phyloP scores from a whole-genome alignment of 2,329 filamentous ascomycete genomes.

The Exophiala dermatitidis region DNA sequence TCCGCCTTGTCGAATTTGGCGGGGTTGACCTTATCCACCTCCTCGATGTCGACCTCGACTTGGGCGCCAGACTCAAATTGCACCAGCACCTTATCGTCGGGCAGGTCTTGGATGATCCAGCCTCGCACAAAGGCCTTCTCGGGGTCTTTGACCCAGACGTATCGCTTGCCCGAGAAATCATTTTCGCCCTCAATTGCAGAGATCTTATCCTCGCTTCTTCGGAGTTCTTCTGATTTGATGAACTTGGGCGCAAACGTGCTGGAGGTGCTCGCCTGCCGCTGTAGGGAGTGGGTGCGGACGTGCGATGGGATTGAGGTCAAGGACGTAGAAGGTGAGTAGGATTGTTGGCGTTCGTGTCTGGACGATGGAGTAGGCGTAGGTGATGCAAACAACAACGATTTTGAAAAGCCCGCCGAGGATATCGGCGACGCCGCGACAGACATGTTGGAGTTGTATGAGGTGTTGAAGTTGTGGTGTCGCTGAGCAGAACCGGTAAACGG shows the following conservation, averaged over 20 bases:
- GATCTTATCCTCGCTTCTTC: slow-evolving; percentile 49
- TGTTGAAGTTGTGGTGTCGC: slow-evolving; percentile 72
- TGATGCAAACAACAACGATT: slow-evolving; percentile 66
- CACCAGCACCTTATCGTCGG: slow-evolving; percentile 63
- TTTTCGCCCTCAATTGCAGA: slow-evolving; percentile 89
- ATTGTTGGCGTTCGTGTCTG: slow-evolving; percentile 62
- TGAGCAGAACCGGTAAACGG: slow-evolving; percentile 58
- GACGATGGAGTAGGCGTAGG: slow-evolving; percentile 41
- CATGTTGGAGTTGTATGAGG: slow-evolving; percentile 53
- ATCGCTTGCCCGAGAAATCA: slow-evolving; percentile 96
- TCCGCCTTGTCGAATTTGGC: slow-evolving; percentile 99
- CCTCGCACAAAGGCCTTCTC: slow-evolving; percentile 85
- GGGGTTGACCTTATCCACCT: slow-evolving; percentile 97
- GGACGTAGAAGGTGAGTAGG: slow-evolving; percentile 52
- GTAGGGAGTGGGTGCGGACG: slow-evolving; percentile 50
- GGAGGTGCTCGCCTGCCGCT: slow-evolving; percentile 55
- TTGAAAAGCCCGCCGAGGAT: slow-evolving; percentile 49
- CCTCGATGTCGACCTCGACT: slow-evolving; percentile 76
- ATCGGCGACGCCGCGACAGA: slow-evolving; percentile 22
- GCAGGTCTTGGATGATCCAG: slow-evolving; percentile 78
- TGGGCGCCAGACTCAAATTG: slow-evolving; percentile 92
- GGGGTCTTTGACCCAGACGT: slow-evolving; percentile 91
- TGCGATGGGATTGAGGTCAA: slow-evolving; percentile 37
- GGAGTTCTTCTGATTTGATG: slow-evolving; percentile 78
- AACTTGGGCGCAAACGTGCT: slow-evolving; percentile 92